Conservation (phyloP, 2,329 filamentous ascomycete genomes). For the Zymoseptoria brevis region DNA sequence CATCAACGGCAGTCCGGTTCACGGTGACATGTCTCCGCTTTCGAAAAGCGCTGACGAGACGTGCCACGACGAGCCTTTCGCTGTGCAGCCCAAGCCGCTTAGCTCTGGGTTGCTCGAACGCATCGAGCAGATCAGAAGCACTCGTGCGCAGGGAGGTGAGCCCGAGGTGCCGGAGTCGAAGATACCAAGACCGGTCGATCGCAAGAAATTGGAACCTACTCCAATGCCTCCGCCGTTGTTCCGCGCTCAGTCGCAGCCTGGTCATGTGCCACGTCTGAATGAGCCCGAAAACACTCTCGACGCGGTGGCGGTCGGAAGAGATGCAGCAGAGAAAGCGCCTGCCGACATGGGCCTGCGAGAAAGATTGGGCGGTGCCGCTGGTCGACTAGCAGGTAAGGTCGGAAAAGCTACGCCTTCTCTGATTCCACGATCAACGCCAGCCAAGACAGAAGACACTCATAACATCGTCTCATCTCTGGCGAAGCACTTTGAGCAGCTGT, state of each 20-base stretch:
- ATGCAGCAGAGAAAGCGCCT: neutral
- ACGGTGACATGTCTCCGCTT: neutral
- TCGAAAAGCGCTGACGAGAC: neutral
- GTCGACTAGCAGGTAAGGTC: slow-evolving; percentile 41
- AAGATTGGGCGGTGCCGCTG: slow-evolving; percentile 39
- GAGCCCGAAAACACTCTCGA: slow-evolving; percentile 16
- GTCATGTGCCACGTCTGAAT: slow-evolving; percentile 19
- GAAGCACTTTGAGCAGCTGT: slow-evolving; percentile 93
- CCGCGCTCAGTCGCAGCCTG: slow-evolving; percentile 46
- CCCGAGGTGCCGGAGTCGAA: slow-evolving; percentile 25
- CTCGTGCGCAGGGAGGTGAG: slow-evolving; percentile 15
- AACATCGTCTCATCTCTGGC: slow-evolving; percentile 79
- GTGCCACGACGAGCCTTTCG: slow-evolving; percentile 21
- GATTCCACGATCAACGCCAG: slow-evolving; percentile 76
- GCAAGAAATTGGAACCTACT: slow-evolving; percentile 22
- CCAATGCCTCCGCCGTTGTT: slow-evolving; percentile 40
- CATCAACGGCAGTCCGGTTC: neutral
- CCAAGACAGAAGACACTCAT: slow-evolving; percentile 51
- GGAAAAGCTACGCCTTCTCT: slow-evolving; percentile 55
- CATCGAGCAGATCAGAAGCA: slow-evolving; percentile 32
- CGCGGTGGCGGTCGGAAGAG: slow-evolving; percentile 21
- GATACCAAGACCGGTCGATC: slow-evolving; percentile 28
- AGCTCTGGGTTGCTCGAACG: slow-evolving; percentile 30
- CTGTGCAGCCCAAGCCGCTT: slow-evolving; percentile 28
- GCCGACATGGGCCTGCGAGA: slow-evolving; percentile 68